These are phyloP conservation scores for Calonectria hawksworthii DNA, from an alignment of 2,329 filamentous ascomycete genomes.

Conservation along the genomic window DNA sequence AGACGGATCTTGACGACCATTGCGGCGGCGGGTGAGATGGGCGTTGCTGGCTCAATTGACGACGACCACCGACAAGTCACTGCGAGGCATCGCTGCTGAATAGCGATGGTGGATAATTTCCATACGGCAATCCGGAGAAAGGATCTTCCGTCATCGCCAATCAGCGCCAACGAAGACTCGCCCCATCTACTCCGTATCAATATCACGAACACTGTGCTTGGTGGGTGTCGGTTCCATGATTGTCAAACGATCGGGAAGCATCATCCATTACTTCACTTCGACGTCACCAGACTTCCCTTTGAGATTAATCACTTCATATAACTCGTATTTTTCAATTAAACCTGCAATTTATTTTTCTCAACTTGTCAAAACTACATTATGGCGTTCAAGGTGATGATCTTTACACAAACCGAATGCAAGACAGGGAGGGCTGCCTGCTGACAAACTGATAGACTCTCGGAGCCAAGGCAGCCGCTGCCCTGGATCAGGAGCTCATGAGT, in stretches of 20 bases:
- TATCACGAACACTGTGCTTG: background rate
- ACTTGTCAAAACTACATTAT: slow-evolving; percentile 35
- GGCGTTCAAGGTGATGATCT: slow-evolving; percentile 49
- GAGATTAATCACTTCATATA: background rate
- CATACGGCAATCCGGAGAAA: slow-evolving; percentile 41
- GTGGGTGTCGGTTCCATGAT: slow-evolving; percentile 21
- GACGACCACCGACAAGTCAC: slow-evolving; percentile 27
- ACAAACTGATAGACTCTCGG: slow-evolving; percentile 78
- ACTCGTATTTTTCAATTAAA: background rate
- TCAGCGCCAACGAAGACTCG: slow-evolving; percentile 16
- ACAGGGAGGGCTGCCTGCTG: background rate
- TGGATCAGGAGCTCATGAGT: slow-evolving; percentile 96
- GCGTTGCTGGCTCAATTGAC: slow-evolving; percentile 27
- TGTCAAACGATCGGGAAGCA: background rate
- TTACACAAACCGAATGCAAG: slow-evolving; percentile 19
- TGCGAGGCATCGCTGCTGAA: slow-evolving; percentile 22
- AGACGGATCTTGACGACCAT: slow-evolving; percentile 97
- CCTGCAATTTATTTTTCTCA: background rate
- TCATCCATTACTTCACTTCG: background rate
- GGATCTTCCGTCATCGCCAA: slow-evolving; percentile 55
- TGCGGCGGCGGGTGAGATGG: slow-evolving; percentile 29
- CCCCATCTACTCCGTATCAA: background rate
- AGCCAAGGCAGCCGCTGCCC: slow-evolving; percentile 86
- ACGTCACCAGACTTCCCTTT: background rate
- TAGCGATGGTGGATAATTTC: slow-evolving; percentile 49